Evolutionary conservation across 768 basidiomycete species (phyloP).

Genomic region (Filobasidium floriforme): DNA sequence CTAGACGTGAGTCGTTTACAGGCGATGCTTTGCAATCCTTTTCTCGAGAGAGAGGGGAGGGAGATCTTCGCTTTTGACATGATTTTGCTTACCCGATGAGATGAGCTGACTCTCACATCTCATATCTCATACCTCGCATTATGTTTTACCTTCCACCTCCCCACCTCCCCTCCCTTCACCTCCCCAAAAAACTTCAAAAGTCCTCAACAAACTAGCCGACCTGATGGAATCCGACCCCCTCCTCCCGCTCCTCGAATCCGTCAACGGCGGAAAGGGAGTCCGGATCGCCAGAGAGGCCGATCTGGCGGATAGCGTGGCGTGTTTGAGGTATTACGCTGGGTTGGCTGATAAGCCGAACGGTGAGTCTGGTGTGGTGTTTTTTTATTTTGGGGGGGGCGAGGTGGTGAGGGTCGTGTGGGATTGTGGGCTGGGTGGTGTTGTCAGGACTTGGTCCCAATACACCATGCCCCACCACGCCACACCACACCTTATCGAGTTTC

Average conservation of each 20-base stretch:
- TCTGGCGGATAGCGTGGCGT: slow-evolving; percentile 50
- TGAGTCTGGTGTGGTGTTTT: slow-evolving; percentile 13
- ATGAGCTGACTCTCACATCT: neutral
- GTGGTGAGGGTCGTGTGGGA: no score
- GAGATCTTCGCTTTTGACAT: neutral
- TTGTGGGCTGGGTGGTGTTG: no score
- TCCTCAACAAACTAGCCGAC: slow-evolving; percentile 59
- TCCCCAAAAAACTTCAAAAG: slow-evolving; percentile 54
- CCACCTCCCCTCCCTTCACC: slow-evolving; percentile 29
- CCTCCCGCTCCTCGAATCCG: slow-evolving; percentile 64
- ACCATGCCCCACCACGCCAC: no score
- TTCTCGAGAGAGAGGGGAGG: no score
- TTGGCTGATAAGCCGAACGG: slow-evolving; percentile 82
- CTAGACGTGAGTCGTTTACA: slow-evolving; percentile 24
- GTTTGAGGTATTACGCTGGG: slow-evolving; percentile 71
- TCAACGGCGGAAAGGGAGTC: slow-evolving; percentile 58
- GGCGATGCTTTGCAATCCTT: no score
- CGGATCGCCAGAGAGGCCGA: slow-evolving; percentile 49
- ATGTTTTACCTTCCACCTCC: no score
- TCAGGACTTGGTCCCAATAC: no score
- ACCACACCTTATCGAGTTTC: no score
- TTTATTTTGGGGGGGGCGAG: no score
- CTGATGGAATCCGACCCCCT: slow-evolving; percentile 62
- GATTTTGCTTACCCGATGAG: neutral
- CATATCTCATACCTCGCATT: no score